Conservation (phyloP, 352 stramenopile genomes). For the Globisporangium ultimum region DNA sequence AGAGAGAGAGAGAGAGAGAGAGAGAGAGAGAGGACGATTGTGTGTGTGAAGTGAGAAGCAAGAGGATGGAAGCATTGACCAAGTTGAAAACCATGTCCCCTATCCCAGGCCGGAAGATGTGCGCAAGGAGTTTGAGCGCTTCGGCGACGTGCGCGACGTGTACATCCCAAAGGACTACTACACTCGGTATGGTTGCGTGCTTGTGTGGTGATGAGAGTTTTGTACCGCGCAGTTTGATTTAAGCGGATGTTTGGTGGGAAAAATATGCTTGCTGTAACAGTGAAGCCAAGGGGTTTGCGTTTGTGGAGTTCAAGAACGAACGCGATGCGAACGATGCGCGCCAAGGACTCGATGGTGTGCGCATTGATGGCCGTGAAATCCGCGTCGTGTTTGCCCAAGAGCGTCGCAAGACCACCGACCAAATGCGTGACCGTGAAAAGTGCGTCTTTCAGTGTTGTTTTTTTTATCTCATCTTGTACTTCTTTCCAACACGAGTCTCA, state of each 20-base stretch:
- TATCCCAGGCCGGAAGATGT: constrained; percentile 83
- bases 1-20: not conserved
- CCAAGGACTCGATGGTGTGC: constrained; percentile 88
- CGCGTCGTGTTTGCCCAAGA: constrained; percentile 97
- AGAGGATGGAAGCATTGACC: constrained; percentile 6
- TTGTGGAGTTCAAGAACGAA: constrained; percentile 94
- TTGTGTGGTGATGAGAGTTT: not conserved
- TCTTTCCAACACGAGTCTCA: constrained; percentile 1
- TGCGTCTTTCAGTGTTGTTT: constrained; percentile 14
- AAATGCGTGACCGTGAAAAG: constrained; percentile 91
- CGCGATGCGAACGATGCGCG: constrained; percentile 89
- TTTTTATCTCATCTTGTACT: constrained; percentile 10
- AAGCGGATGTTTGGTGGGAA: not conserved
- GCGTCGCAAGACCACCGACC: constrained; percentile 92
- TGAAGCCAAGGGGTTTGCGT: constrained; percentile 94
- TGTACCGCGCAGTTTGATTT: not conserved
- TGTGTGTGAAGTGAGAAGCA: not conserved
- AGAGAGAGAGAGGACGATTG: not conserved
- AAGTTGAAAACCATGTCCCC: constrained; percentile 4
- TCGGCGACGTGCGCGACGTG: constrained; percentile 93
- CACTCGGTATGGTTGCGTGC: constrained; percentile 62
- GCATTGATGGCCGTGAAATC: constrained; percentile 91
- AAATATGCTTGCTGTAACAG: constrained; percentile 16
- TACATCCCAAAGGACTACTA: constrained; percentile 95
- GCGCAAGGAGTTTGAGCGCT: constrained; percentile 90